These are phyloP conservation scores for Penicillium maclennaniae DNA, from an alignment of 495 filamentous ascomycete genomes.

Conservation along the genomic window DNA sequence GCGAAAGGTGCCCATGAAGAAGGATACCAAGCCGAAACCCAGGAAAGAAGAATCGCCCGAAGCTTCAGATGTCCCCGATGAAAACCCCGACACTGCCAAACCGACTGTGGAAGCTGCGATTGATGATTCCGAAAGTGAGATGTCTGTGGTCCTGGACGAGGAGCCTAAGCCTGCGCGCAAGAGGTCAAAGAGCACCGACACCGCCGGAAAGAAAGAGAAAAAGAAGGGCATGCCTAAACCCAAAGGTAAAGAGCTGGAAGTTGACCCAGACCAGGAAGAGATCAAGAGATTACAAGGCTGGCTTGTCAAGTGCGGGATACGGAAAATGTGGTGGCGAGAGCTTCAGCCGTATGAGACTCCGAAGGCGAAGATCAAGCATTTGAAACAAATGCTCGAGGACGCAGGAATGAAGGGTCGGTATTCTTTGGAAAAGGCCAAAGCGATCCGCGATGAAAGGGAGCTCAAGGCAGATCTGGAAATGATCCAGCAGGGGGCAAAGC, in stretches of 20 bases:
- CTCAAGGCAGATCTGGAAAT: conserved; percentile 75
- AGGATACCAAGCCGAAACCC: conserved; percentile 25
- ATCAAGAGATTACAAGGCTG: conserved; percentile 90
- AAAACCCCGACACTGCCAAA: conserved; percentile 20
- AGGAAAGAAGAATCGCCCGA: conserved; percentile 17
- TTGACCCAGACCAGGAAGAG: conserved; percentile 67
- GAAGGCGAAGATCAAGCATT: conserved; percentile 78
- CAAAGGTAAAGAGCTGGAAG: conserved; percentile 44
- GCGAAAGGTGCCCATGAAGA: conserved; percentile 20
- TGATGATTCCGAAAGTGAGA: conserved; percentile 69
- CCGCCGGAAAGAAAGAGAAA: conserved; percentile 29
- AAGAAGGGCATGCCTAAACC: conserved; percentile 21
- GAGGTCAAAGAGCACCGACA: conserved; percentile 34
- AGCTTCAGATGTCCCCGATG: conserved; percentile 24
- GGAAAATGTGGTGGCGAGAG: conserved; percentile 86
- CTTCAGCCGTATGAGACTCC: conserved; percentile 68
- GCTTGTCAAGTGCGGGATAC: conserved; percentile 86
- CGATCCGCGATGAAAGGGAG: conserved; percentile 83
- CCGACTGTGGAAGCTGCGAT: conserved; percentile 27
- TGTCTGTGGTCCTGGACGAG: conserved; percentile 75
- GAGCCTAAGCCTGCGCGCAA: conserved; percentile 53
- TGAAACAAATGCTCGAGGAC: conserved; percentile 72
- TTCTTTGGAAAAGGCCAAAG: conserved; percentile 73
- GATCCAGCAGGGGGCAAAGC: conserved; percentile 71
- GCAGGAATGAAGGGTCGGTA: conserved; percentile 85